Evolutionary conservation across 2,329 filamentous ascomycete species (phyloP).

Genomic region (Phialophora tarda): DNA sequence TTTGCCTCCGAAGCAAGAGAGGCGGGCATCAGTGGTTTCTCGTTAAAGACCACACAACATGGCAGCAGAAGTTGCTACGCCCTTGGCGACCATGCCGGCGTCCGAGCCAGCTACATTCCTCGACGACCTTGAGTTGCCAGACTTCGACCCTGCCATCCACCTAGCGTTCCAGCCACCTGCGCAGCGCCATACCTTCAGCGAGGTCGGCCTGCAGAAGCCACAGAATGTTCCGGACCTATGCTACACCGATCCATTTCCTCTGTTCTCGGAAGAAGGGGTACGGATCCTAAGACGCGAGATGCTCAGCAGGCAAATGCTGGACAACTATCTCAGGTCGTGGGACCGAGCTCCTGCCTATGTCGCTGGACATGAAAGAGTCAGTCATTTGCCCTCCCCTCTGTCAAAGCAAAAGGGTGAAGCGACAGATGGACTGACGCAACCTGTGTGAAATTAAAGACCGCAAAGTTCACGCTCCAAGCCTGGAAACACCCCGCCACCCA

Average conservation of each 20-base stretch:
- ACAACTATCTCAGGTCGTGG: slow-evolving; percentile 53
- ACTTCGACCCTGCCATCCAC: slow-evolving; percentile 18
- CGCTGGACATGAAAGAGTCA: slow-evolving; percentile 11
- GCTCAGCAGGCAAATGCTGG: slow-evolving; percentile 58
- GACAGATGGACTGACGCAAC: not conserved
- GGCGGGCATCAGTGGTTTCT: not conserved
- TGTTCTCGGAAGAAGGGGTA: slow-evolving; percentile 66
- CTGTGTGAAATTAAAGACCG: not conserved
- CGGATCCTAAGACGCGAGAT: slow-evolving; percentile 64
- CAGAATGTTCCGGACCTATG: slow-evolving; percentile 18
- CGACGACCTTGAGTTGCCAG: not conserved
- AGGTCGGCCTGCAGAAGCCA: slow-evolving; percentile 8
- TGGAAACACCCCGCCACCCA: slow-evolving; percentile 20
- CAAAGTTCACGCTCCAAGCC: slow-evolving; percentile 14
- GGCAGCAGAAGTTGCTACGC: not conserved
- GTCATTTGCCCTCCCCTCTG: not conserved
- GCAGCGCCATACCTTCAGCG: slow-evolving; percentile 8
- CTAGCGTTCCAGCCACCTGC: slow-evolving; percentile 10
- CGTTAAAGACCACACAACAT: not conserved
- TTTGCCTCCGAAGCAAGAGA: not conserved
- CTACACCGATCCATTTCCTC: slow-evolving; percentile 62
- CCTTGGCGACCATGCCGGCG: too few species aligned
- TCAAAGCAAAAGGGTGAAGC: not conserved
- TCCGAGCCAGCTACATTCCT: not conserved
- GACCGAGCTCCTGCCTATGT: slow-evolving; percentile 14